Percentiles rank a stretch among this genome's conserved stretches.
Conservation (phyloP, 1,284 basidiomycete species). For the Polyporus tsugae region DNA sequence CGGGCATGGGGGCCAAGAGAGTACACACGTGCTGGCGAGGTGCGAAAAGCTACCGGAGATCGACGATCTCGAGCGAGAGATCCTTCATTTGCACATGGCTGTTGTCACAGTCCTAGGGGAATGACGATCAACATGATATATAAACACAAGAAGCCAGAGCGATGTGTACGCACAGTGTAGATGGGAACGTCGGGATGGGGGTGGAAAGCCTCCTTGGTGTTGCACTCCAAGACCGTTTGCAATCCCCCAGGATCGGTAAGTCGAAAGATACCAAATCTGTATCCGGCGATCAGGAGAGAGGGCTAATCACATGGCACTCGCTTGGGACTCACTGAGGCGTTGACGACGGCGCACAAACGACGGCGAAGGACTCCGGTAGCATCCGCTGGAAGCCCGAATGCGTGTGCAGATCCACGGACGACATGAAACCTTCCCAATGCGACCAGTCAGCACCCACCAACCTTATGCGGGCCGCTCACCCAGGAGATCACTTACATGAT, state of each 20-base stretch:
- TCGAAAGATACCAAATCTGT: slow-evolving; percentile 86
- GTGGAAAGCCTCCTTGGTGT: slow-evolving; percentile 80
- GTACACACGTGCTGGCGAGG: background rate
- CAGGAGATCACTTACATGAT: slow-evolving; percentile 62
- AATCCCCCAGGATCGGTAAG: slow-evolving; percentile 87
- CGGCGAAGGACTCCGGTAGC: slow-evolving; percentile 90
- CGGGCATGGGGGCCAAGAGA: background rate
- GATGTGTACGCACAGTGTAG: slow-evolving; percentile 70
- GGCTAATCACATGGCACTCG: background rate
- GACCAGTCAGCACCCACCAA: background rate
- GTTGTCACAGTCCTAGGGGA: slow-evolving; percentile 74
- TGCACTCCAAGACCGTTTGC: slow-evolving; percentile 72
- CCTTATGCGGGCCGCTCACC: background rate
- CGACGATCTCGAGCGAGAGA: slow-evolving; percentile 73
- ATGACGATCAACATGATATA: background rate
- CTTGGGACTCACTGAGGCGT: slow-evolving; percentile 68
- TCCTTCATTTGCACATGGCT: slow-evolving; percentile 84
- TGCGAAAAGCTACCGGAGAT: slow-evolving; percentile 55
- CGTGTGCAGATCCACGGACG: slow-evolving; percentile 88
- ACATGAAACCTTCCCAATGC: slow-evolving; percentile 75
- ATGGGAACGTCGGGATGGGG: slow-evolving; percentile 83
- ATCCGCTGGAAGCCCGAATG: slow-evolving; percentile 88
- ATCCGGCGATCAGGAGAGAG: background rate
- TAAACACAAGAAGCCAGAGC: slow-evolving; percentile 5
- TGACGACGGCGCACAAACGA: slow-evolving; percentile 86